Base-by-base conservation (phyloP, 2,329 filamentous ascomycete genomes). In the Botrytis pseudocinerea region DNA sequence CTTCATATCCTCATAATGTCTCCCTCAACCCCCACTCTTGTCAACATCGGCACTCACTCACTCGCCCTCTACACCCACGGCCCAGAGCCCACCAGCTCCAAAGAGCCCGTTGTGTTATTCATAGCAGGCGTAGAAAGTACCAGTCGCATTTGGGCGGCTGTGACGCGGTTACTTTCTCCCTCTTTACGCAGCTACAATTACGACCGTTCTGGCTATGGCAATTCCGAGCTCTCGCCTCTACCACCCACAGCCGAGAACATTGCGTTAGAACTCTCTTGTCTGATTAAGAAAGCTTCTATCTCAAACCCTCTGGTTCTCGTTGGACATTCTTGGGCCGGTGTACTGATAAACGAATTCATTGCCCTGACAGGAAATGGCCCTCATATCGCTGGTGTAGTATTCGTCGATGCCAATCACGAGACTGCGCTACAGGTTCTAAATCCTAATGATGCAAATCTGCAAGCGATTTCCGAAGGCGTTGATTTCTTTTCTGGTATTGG, bases 371-470 rank as follows among this genome's bases (percentile, higher is more conserved):
- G n/a, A 54, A 62, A 72, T 25, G 62, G 65, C 20, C 20, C 40
- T 14, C 51, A 69, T 40, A 69, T 78, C 18, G 76, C 75, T 35
- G 76, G 76, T 32, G 10, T 77, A 46, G 76, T 78, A 22, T 66
- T 78, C 40, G 74, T 78, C 1, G 77, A 78, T 46, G 66, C 73
- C 2, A 77, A 78, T 42, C 74, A 77, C 18, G 75, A 76, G 74
- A 76, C 66, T 1, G 59, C 75, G 2, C 72, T 73, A 25, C 64
- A 75, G 48, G 75, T 76, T 10, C 16, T 78, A 70, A 64, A 76
- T 28, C 32, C n/a, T 16, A 32, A 40, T 5, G 51, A 74, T 73
- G 25, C 28, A 32, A 73, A 68, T 51, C 46, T 76, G 22, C 22
- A 22, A 20, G 66, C 60, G 8, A 54, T 76, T 22, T 57, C 66